Conservation (phyloP, 208 protist genomes). For the Acanthamoeba lugdunensis region DNA sequence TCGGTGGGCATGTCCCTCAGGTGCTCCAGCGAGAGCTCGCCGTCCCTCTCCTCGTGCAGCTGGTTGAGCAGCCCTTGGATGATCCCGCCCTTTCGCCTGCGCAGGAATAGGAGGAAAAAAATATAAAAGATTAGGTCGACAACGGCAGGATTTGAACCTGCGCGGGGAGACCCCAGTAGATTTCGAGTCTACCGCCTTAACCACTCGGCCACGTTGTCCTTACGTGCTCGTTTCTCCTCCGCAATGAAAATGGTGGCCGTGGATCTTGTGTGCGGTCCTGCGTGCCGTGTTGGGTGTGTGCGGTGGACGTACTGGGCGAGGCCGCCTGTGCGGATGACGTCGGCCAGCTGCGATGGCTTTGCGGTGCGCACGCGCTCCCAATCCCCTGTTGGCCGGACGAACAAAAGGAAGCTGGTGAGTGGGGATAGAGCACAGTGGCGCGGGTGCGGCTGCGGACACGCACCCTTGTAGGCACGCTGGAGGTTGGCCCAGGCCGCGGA, state of each 20-base stretch:
- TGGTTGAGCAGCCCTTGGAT: slow-evolving; percentile 27
- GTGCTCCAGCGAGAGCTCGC: slow-evolving; percentile 21
- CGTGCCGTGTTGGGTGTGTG: too few species aligned
- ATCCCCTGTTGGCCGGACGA: not conserved
- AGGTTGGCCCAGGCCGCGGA: not conserved
- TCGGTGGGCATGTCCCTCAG: slow-evolving; percentile 28
- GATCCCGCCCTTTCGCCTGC: not conserved
- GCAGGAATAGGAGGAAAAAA: not conserved
- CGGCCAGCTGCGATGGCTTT: not conserved
- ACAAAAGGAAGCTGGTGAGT: not conserved
- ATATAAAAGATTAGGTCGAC: not conserved
- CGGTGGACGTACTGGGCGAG: slow-evolving; percentile 7
- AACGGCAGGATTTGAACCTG: too few species aligned
- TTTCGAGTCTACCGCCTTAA: not conserved
- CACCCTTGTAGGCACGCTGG: slow-evolving; percentile 7
- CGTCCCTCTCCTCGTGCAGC: slow-evolving; percentile 9
- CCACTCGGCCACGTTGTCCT: not conserved
- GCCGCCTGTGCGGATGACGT: not conserved
- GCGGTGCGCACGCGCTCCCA: slow-evolving; percentile 29
- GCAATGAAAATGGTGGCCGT: not conserved
- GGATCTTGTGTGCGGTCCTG: too few species aligned
- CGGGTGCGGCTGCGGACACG: too few species aligned
- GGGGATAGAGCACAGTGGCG: not conserved
- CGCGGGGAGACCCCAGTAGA: too few species aligned
- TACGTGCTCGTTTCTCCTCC: not conserved